Conservation (phyloP, 2,329 filamentous ascomycete genomes). For the Diplodia seriata region DNA sequence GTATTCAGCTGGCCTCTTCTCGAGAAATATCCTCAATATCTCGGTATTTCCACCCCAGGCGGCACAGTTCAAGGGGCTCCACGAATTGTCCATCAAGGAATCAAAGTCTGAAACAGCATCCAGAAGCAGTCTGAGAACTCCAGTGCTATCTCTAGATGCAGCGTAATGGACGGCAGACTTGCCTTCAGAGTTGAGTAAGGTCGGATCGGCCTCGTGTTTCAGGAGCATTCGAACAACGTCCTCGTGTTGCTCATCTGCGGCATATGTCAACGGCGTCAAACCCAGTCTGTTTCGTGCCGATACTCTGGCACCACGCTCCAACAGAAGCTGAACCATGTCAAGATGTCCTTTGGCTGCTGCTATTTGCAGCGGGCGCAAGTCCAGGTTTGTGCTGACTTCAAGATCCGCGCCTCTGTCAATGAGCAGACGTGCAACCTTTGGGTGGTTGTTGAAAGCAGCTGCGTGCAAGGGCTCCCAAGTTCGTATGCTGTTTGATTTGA, state of each 20-base stretch:
- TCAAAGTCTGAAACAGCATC: not conserved
- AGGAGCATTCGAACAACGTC: not conserved
- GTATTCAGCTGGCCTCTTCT: not conserved
- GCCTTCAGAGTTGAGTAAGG: too few species aligned
- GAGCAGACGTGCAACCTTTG: too few species aligned
- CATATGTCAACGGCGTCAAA: not conserved
- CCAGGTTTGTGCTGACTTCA: too few species aligned
- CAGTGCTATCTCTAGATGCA: not conserved
- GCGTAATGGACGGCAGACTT: not conserved
- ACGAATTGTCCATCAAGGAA: not conserved
- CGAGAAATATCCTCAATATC: not conserved
- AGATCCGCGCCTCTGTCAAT: too few species aligned
- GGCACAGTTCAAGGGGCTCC: not conserved
- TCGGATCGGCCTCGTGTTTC: not conserved
- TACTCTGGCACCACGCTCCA: not conserved
- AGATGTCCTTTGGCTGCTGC: too few species aligned
- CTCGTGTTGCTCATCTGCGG: not conserved
- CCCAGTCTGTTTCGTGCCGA: not conserved
- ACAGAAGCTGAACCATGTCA: not conserved
- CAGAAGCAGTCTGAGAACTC: not conserved
- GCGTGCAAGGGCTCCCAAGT: too few species aligned
- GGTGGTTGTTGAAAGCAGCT: too few species aligned
- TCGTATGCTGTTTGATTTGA: too few species aligned
- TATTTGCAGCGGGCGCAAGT: too few species aligned
- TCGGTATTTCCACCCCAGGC: not conserved